Base-by-base conservation (phyloP, 768 basidiomycete genomes). In the Suillus subalutaceus region DNA sequence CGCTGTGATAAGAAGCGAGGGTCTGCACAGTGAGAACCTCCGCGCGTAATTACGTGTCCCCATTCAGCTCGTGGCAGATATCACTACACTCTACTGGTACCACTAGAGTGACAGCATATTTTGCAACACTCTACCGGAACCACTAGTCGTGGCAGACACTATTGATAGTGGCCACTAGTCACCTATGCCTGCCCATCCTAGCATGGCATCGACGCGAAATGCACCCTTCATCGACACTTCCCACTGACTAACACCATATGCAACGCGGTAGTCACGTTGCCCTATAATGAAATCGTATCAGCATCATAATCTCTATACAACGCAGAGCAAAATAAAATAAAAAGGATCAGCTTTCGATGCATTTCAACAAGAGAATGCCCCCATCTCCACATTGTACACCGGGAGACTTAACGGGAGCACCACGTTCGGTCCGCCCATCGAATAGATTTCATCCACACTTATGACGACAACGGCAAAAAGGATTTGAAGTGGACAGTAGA, bases 351-450 rank as follows among this genome's bases (percentile, higher is more conserved):
- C 71, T 77, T 75, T 88, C 91, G 91, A 93, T 92, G 90, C 81
- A 82, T 90, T 81, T 93, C 92, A 90, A 85, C 92, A 91, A 81
- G 80, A 78, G 26, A 77, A 80, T 81, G 83, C 72, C 77, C 84
- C 89, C 84, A 81, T 88, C 88, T 87, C 88, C 83, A 77, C 73
- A 82, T 81, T 89, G 91, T 93, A 93, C 91, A 91, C 83, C 60
- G 81, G 86, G 87, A 89, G 89, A 89, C 82, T 85, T 84, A 83
- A 77, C 84, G 79, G 86, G 83, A 78, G 79, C 80, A 79, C 73
- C 66, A 79, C 79, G 71, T 87, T 91, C 84, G 80, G 92, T 92
- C 92, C 92, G 92, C 92, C 92, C 92, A 92, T 93, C 92, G 92
- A 90, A 78, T 81, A 79, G 75, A 76, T 80, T 81, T 92, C 92